These are phyloP conservation scores for Colletotrichum orchidophilum DNA, from an alignment of 2,329 filamentous ascomycete genomes.

Conservation along the genomic window DNA sequence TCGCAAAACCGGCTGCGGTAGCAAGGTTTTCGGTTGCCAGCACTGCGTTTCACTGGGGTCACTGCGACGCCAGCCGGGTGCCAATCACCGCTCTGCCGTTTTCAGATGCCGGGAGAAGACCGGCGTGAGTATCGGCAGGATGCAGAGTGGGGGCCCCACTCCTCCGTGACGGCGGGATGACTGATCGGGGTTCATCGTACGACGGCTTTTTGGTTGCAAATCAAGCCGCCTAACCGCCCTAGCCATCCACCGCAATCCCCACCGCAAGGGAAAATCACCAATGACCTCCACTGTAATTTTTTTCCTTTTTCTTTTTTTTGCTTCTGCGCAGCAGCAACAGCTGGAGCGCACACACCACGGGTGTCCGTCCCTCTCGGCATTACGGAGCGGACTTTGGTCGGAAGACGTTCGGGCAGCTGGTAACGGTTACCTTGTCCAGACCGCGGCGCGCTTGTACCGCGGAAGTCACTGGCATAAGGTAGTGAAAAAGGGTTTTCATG, in stretches of 20 bases:
- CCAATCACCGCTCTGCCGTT: background rate
- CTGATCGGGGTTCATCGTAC: slow-evolving; percentile 27
- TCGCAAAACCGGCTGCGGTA: background rate
- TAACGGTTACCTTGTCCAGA: background rate
- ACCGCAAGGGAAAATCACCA: background rate
- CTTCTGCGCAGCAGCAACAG: background rate
- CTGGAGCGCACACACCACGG: background rate
- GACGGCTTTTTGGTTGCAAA: slow-evolving; percentile 7
- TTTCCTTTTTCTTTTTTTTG: no score
- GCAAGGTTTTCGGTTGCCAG: background rate
- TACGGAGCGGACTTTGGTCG: slow-evolving; percentile 9
- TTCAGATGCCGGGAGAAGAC: slow-evolving; percentile 15
- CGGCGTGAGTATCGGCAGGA: slow-evolving; percentile 7
- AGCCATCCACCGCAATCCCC: no score
- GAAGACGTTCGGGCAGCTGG: slow-evolving; percentile 16
- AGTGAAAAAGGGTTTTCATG: background rate
- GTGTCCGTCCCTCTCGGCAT: background rate
- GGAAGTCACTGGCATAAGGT: slow-evolving; percentile 2
- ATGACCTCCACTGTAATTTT: background rate
- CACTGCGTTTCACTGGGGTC: background rate
- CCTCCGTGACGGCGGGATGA: slow-evolving; percentile 28
- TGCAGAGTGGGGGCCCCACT: slow-evolving; percentile 14
- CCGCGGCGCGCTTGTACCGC: background rate
- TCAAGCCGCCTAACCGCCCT: background rate
- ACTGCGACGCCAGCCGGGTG: background rate